Base-by-base conservation (phyloP, 495 filamentous ascomycete species). In the Tuber magnatum region DNA sequence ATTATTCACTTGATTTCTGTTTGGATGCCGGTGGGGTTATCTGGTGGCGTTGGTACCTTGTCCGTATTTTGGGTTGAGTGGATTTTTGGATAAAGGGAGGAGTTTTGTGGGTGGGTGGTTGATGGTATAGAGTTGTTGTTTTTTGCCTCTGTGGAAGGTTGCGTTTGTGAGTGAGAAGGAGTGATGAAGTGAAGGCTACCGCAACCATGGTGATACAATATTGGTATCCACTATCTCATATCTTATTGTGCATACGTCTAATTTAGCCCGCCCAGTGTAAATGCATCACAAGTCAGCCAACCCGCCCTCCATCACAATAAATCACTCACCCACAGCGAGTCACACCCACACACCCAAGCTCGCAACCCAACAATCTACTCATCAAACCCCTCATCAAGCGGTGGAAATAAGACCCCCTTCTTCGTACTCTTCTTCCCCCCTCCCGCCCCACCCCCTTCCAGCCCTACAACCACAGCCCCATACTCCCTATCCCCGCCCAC, bases 401-500 rank as follows among this genome's bases (percentile, higher is more conserved):
- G 69, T 3, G 77, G 76, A 42, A 79, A 79, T n/a, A 79, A 35
- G 40, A 79, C 70, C 2, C 24, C 44, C 39, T 68, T 68, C 76
- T 46, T 75, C 18, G 14, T 14, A 16, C 43, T 20, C 41, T 71
- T 73, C n/a, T 73, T 72, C 6, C 35, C 73, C 0, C 76, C 77
- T 35, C 4, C 56, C 6, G 35, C 72, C 0, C 72, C 76, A 3
- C 14, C 24, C 12, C 16, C 51, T 10, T 10, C n/a, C n/a, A 3
- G 14, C 10, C 22, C 18, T 7, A 43, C 39, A 14, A 61, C 35
- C 69, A 9, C 42, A 12, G 70, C 77, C n/a, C 78, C 95, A 84
- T 97, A 98, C 10, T 84, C 84, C 68, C 83, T 78, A 85, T 99
- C 94, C 56, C 79, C 84, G 7, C 88, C 89, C 22, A 88, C 75